Percentiles rank a stretch among this genome's conserved stretches.
These are phyloP conservation scores for Hemisphaericaspora xylofermentans DNA, from an alignment of 1,139 yeast species.

Conservation along the genomic window DNA sequence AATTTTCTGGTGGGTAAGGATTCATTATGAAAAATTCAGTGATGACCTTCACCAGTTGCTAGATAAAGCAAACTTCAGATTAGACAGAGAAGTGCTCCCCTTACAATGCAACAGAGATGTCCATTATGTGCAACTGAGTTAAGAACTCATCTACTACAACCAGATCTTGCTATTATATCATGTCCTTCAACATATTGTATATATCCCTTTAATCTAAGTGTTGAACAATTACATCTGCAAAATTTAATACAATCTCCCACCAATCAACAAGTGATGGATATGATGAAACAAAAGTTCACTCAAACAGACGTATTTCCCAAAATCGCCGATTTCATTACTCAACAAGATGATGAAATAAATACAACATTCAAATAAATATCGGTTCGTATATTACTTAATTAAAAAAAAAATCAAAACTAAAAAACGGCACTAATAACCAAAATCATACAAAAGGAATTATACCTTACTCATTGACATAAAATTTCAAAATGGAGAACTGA, in stretches of 20 bases:
- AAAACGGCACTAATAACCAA: neutral
- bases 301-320: slow-evolving; percentile 24
- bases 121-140: slow-evolving; percentile 28
- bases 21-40: too few species aligned
- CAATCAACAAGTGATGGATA: slow-evolving; percentile 26
- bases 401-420: neutral
- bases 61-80: neutral
- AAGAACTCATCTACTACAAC: slow-evolving; percentile 27
- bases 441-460: neutral
- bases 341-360: slow-evolving; percentile 20
- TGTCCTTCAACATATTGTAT: slow-evolving; percentile 30
- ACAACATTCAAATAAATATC: neutral
- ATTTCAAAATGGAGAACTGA: slow-evolving; percentile 4
- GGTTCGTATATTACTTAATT: neutral
- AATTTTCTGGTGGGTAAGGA: too few species aligned
- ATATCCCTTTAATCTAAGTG: slow-evolving; percentile 32
- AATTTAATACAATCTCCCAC: slow-evolving; percentile 23
- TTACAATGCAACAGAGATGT: slow-evolving; percentile 18
- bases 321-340: slow-evolving; percentile 29
- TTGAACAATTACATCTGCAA: slow-evolving; percentile 25
- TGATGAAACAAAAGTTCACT: slow-evolving; percentile 25
- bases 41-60: too few species aligned
- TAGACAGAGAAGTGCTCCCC: neutral
- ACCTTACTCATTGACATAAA: neutral
- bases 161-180: slow-evolving; percentile 25